These are phyloP conservation scores for Arthrobotrys pseudoclavata DNA, from an alignment of 2,329 filamentous ascomycete genomes.

Conservation along the genomic window DNA sequence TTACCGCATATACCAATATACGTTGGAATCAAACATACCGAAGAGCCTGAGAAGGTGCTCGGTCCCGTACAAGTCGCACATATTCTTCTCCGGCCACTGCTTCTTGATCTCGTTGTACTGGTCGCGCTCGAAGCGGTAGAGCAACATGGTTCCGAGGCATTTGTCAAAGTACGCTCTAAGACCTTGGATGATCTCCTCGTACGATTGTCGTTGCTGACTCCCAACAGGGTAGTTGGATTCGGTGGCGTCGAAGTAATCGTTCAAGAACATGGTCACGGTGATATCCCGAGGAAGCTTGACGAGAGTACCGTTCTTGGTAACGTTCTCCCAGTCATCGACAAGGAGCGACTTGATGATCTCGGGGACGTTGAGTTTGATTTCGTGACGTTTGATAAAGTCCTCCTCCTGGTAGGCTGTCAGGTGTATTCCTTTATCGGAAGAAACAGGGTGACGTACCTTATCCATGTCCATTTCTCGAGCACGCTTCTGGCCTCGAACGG, in stretches of 20 bases:
- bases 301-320: constrained; percentile 93
- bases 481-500: constrained; percentile 76
- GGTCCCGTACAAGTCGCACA: constrained; percentile 88
- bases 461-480: constrained; percentile 86
- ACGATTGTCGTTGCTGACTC: constrained; percentile 68
- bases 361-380: constrained; percentile 86
- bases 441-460: constrained; percentile 71
- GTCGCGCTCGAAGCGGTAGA: constrained; percentile 93
- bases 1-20: background rate
- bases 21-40: constrained; percentile 67
- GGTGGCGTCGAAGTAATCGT: constrained; percentile 77
- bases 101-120: constrained; percentile 86
- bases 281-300: constrained; percentile 84
- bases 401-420: constrained; percentile 78
- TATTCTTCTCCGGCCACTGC: constrained; percentile 72
- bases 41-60: constrained; percentile 92
- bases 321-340: constrained; percentile 98
- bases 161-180: constrained; percentile 93
- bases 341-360: constrained; percentile 91
- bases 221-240: constrained; percentile 36
- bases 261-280: constrained; percentile 81
- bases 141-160: constrained; percentile 84
- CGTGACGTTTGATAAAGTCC: constrained; percentile 83
- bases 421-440: background rate
- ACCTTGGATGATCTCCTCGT: constrained; percentile 89